Base-by-base conservation (phyloP, 257 asterid species). In the Scutellaria barbata region DNA sequence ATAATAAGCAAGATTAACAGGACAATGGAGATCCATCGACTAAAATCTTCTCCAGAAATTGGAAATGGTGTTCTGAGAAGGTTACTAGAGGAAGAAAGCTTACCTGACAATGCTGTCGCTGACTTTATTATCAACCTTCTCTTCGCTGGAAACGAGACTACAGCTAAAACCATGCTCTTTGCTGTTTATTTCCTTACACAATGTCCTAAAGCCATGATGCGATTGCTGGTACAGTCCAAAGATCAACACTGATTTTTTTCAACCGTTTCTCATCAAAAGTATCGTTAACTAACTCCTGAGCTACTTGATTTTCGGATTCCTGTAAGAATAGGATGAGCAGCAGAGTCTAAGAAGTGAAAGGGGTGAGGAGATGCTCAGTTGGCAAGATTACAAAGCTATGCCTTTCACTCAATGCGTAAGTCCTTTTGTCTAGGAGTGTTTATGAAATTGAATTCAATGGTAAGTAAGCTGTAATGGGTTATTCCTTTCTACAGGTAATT, bases 141-240 rank as follows among this genome's bases (percentile, higher is more conserved):
- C 60, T 92, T 92, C 52, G 98, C 98, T n/a, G 98, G 97, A 22
- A 92, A 90, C 52, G 98, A 92, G 72, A 92, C 98, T 5, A 90
- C 98, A 0, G 89, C 98, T 63, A 90, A 92, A 79, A 92, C 97
- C 72, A 92, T 90, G 97, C 88, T 90, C 57, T 88, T 90, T 71
- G 89, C 98, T 63, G 87, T 92, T 64, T 88, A 87, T 80, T 92
- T 86, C 88, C 89, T 92, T 69, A 80, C 90, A 74, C 95, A 81
- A 33, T 88, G 89, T 68, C 95, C 98, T 54, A 84, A 61, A 56
- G 96, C 97, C 74, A 73, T 88, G 95, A 85, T 74, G 69, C 96
- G 90, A 76, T 57, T 92, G 68, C 85, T 81, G 92, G 98, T 92
- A 89, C 54, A 30, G 6, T 66, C 53, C 58, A 53, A 60, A 58